Percentiles rank a stretch among this genome's conserved stretches.
These are phyloP conservation scores for Tricholoma sp. DNA, from an alignment of 768 basidiomycete genomes.

Conservation along the genomic window DNA sequence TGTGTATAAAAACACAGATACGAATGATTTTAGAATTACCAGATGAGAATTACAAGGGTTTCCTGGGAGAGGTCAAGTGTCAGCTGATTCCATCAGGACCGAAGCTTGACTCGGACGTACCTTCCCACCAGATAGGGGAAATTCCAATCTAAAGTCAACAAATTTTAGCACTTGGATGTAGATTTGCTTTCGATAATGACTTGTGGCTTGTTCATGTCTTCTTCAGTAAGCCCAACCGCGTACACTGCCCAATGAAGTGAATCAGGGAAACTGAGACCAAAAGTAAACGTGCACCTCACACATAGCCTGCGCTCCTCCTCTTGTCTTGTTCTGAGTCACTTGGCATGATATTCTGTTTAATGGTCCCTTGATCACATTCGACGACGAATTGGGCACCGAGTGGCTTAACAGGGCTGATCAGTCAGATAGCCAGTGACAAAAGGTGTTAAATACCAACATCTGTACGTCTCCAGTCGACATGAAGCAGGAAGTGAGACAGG, in stretches of 20 bases:
- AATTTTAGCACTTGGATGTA: slow-evolving; percentile 1
- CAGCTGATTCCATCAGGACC: not conserved
- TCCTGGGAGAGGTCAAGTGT: slow-evolving; percentile 33
- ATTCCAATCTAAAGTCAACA: slow-evolving; percentile 64
- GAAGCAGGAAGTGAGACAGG: slow-evolving; percentile 1
- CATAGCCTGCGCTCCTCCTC: slow-evolving; percentile 84
- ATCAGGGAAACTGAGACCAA: not conserved
- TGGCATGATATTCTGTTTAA: slow-evolving; percentile 74
- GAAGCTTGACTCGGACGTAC: slow-evolving; percentile 33
- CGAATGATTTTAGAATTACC: slow-evolving; percentile 32
- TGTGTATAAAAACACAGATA: not conserved
- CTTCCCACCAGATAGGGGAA: slow-evolving; percentile 91
- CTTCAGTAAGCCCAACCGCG: slow-evolving; percentile 69
- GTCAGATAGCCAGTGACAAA: not conserved
- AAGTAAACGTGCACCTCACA: slow-evolving; percentile 37
- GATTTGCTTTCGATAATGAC: slow-evolving; percentile 26
- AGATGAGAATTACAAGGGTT: slow-evolving; percentile 87
- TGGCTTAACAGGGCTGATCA: slow-evolving; percentile 28
- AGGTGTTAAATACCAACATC: slow-evolving; percentile 11
- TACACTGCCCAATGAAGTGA: slow-evolving; percentile 48
- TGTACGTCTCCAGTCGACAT: slow-evolving; percentile 50
- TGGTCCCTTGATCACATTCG: slow-evolving; percentile 24
- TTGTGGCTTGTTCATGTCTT: slow-evolving; percentile 84
- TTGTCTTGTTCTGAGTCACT: slow-evolving; percentile 71
- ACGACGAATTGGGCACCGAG: slow-evolving; percentile 29